Evolutionary conservation across 805 yeast species (phyloP), one percentile per base, ranked within the genome.

Genomic region (Lipomyces orientalis): DNA sequence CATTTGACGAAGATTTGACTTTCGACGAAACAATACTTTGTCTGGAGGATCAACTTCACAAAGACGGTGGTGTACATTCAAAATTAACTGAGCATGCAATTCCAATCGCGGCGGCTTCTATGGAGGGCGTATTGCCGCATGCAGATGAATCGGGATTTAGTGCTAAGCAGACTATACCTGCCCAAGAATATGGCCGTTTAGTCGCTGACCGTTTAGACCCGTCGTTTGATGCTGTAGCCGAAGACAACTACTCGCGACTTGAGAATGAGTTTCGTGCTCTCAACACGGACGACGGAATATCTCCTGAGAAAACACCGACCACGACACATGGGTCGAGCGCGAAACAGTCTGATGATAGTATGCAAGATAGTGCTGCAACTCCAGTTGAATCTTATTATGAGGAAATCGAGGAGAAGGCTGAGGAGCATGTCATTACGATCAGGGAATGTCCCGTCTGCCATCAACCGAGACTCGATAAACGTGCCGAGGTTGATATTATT

Each of bases 371-470:
- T 52, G 22, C 16, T 6, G 55, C 9, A 16, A 22, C 55, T 12
- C 33, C 55, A 25, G 12, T 54, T 16, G 64, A 65, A 14, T 33
- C 49, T 10, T 61, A 31, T 54, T 62, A 39, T 14, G 67, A 65
- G 43, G 67, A 62, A 3, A 31, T 67, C 9, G 67, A 61, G 25
- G 64, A 60, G 35, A 60, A 31, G n/a, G 33, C 58, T 5, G 71
- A 64, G 8, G 82, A 78, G 54, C 82, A 84, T 58, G 80, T 88
- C 5, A 85, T 91, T 74, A 86, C 83, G 60, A 82, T 90, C 43
- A 86, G 87, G 67, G 84, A 83, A 64, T 95, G 98, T 75, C 98
- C 98, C 0, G 82, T 90, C 10, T 95, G 98, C 78, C 82, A 84
- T 61, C 84, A 85, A 71, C 86, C 89, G 22, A 79, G 89, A 55